A percentile compares a stretch with the other conserved stretches of the same genome.
Evolutionary conservation across 495 filamentous ascomycete species (phyloP).

Genomic region (Extremus antarcticus): DNA sequence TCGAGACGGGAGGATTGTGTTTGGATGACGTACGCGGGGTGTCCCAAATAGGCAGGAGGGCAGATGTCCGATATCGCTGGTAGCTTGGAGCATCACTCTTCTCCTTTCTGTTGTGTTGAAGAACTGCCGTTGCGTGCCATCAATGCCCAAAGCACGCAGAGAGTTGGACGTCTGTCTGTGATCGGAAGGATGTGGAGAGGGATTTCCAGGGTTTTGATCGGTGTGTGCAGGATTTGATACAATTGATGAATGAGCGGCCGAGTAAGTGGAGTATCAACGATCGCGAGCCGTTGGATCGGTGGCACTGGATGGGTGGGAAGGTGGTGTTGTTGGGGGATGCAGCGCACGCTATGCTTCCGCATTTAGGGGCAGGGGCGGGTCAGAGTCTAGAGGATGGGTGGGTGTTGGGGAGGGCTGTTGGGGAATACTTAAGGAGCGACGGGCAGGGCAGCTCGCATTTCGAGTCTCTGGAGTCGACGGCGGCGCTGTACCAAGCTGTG

Average conservation of each 20-base stretch:
- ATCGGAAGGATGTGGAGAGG: slow-evolving; percentile 24
- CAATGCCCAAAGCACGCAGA: too few species aligned
- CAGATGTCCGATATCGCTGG: too few species aligned
- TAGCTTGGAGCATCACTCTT: too few species aligned
- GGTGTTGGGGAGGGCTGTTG: slow-evolving; percentile 28
- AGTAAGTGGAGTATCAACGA: slow-evolving; percentile 37
- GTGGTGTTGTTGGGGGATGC: slow-evolving; percentile 37
- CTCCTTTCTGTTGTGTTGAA: too few species aligned
- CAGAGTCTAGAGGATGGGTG: slow-evolving; percentile 35
- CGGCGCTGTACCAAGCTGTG: slow-evolving; percentile 33
- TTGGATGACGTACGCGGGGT: too few species aligned
- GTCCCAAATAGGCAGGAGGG: too few species aligned
- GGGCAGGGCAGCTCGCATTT: slow-evolving; percentile 9
- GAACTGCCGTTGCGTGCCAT: too few species aligned
- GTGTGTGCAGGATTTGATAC: background rate
- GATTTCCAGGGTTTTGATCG: slow-evolving; percentile 31
- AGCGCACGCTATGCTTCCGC: slow-evolving; percentile 38
- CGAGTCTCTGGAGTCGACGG: slow-evolving; percentile 21
- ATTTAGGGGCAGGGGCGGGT: slow-evolving; percentile 27
- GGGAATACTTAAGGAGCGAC: slow-evolving; percentile 18
- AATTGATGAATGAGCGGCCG: too few species aligned
- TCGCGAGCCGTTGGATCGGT: slow-evolving; percentile 29
- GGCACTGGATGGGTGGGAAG: slow-evolving; percentile 28
- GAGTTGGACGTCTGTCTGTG: slow-evolving; percentile 24
- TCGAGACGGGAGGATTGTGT: too few species aligned